A percentile compares a stretch with the other conserved stretches of the same genome.
These are phyloP conservation scores for Atalantia buxifolia DNA, from an alignment of 345 rosid genomes.

Conservation along the genomic window DNA sequence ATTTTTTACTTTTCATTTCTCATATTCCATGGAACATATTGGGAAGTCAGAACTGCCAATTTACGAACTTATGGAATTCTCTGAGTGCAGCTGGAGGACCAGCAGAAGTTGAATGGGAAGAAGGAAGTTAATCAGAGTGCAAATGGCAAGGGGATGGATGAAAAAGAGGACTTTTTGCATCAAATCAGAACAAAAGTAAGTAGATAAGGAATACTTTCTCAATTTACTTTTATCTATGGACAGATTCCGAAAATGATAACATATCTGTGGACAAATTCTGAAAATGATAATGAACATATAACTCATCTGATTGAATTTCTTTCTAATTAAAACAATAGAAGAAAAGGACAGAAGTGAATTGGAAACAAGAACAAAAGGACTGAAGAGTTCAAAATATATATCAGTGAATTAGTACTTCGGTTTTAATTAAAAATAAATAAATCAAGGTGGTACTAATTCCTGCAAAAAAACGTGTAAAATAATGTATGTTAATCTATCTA, in stretches of 20 bases:
- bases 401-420: background rate
- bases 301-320: background rate
- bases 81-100: conserved; percentile 35
- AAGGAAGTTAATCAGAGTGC: conserved; percentile 38
- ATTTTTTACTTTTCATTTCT: background rate
- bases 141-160: conserved; percentile 41
- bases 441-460: too few species aligned
- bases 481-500: background rate
- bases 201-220: background rate
- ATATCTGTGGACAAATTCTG: background rate
- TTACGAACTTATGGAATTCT: conserved; percentile 14
- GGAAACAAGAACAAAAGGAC: background rate
- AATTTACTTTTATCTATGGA: background rate
- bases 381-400: background rate
- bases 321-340: background rate
- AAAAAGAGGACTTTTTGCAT: conserved; percentile 71
- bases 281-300: background rate
- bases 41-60: conserved; percentile 6
- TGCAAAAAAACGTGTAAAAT: background rate
- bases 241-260: background rate
- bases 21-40: background rate
- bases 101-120: conserved; percentile 36
- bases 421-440: too few species aligned
- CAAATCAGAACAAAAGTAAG: conserved; percentile 90
- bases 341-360: background rate